phyloP scores from a whole-genome alignment of 176 grass and related monocot genomes.

The Thalia dealbata region DNA sequence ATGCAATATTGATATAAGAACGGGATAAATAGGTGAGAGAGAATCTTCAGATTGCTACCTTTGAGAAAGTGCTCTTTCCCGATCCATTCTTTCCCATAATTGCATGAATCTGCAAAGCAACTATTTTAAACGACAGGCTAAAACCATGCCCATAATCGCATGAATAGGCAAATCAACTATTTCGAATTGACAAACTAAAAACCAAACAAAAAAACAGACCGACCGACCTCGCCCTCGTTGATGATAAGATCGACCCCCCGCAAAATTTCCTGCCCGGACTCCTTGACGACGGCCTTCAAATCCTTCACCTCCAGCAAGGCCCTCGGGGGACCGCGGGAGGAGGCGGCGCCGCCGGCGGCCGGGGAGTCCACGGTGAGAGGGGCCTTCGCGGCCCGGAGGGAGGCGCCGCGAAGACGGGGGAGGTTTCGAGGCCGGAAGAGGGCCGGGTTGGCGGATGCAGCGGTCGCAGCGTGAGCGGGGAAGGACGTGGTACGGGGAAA shows the following conservation, averaged over 20 bases:
- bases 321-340: conserved; percentile 10
- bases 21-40: background rate
- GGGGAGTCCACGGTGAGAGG: conserved; percentile 20
- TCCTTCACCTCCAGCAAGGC: conserved; percentile 53
- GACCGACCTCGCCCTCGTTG: conserved; percentile 55
- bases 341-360: conserved; percentile 4
- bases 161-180: conserved; percentile 42
- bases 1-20: background rate
- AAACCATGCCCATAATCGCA: conserved; percentile 61
- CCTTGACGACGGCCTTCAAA: conserved; percentile 61
- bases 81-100: conserved; percentile 97
- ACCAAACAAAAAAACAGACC: background rate
- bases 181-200: background rate
- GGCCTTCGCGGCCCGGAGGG: conserved; percentile 9
- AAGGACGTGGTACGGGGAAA: background rate
- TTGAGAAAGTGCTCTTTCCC: conserved; percentile 86
- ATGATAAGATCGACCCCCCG: conserved; percentile 67
- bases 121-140: background rate
- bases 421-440: background rate
- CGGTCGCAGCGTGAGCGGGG: conserved; percentile 9
- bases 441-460: background rate
- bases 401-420: conserved; percentile 12
- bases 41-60: conserved; percentile 28
- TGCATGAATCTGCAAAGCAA: conserved; percentile 51
- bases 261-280: conserved; percentile 44